Conservation (phyloP, 2,329 filamentous ascomycete genomes). For the Diplocarpon mali region DNA sequence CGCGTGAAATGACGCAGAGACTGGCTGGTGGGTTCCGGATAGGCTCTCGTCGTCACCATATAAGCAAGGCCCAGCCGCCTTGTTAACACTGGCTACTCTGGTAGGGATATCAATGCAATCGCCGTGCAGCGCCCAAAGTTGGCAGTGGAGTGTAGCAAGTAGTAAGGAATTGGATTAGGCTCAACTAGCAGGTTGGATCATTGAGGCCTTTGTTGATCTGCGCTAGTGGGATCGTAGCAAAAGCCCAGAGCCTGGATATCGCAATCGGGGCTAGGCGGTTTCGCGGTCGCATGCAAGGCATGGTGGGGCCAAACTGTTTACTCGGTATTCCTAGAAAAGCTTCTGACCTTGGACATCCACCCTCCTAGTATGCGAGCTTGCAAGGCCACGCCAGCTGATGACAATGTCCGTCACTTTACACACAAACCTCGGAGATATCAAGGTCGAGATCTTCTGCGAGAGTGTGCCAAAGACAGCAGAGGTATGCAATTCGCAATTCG, state of each 20-base stretch:
- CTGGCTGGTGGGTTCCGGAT: slow-evolving; percentile 1
- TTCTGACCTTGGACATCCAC: not conserved
- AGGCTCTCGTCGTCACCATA: slow-evolving; percentile 15
- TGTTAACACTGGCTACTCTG: slow-evolving; percentile 5
- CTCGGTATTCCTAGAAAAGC: not conserved
- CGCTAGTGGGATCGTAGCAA: too few relatives aligned
- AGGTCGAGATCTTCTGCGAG: slow-evolving; percentile 94
- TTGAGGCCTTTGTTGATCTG: too few relatives aligned
- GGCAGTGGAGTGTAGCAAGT: not conserved
- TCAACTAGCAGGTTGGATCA: too few relatives aligned
- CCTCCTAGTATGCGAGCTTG: not conserved
- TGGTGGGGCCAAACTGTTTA: slow-evolving; percentile 2
- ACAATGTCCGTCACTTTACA: slow-evolving; percentile 64
- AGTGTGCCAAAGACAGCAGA: slow-evolving; percentile 87
- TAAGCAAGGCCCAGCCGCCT: slow-evolving; percentile 22
- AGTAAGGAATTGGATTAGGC: too few relatives aligned
- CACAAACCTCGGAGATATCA: slow-evolving; percentile 81
- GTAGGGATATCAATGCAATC: not conserved
- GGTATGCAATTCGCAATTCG: slow-evolving; percentile 33
- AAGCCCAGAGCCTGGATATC: too few relatives aligned
- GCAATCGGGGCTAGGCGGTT: too few relatives aligned
- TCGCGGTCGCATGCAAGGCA: not conserved
- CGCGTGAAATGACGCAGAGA: not conserved
- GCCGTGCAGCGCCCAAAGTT: not conserved
- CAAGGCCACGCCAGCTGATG: slow-evolving; percentile 1